Base-by-base conservation (phyloP, 257 asterid species). In the Echium plantagineum region DNA sequence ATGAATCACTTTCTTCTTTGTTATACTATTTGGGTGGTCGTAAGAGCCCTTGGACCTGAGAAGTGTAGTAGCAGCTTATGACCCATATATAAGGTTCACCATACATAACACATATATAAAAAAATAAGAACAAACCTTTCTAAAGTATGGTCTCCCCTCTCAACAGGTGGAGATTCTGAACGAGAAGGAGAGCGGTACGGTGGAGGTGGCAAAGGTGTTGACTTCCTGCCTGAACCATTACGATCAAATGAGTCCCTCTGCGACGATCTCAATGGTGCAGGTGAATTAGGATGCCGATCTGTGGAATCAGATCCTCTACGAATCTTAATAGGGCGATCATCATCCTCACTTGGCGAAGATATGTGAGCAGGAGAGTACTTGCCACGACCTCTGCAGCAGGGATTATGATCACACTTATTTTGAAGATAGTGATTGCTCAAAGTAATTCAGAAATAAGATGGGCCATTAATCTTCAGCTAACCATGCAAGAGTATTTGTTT, bases 201-300 rank as follows among this genome's bases (percentile, higher is more conserved):
- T 30, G 82, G 73, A 72, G 83, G 77, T 28, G 78, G 66, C 20
- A 59, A 58, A 49, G 62, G 71, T 47, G 61, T 52, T 57, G 59
- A 74, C 59, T 77, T 75, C 66, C 80, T 73, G 69, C 9, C 80
- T 64, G 67, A 56, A 68, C 69, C 73, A 67, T 75, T 70, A 59
- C n/a, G 77, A 55, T 66, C 78, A 73, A 72, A 67, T 31, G 63
- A 31, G 59, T 76, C 91, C 75, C 87, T 81, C 72, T 63, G 94
- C 0, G 90, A 86, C 58, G 91, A 83, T 75, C 88, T 75, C 72
- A 77, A 59, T 60, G 84, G 73, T 51, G 71, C 76, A 69, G 72
- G 65, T n/a, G 80, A 75, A 64, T 42, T 42, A 10, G 13, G 49
- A 42, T 74, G 73, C 17, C 58, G 66, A 21, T 81, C 93, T 38